Base-by-base conservation (phyloP, 345 rosid genomes). In the Murraya paniculata region DNA sequence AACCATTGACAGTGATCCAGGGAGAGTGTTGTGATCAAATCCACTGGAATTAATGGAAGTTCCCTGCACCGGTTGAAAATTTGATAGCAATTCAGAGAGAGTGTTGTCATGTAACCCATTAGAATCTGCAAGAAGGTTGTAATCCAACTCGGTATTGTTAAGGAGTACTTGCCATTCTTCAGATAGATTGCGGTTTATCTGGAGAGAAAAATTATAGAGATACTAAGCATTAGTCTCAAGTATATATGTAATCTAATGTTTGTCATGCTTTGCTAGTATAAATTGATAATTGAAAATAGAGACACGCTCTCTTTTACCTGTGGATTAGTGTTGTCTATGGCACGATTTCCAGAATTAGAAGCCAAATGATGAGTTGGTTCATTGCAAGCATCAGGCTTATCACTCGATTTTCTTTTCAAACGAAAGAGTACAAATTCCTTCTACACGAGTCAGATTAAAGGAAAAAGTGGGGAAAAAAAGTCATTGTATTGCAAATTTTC, bases 361-460 rank as follows among this genome's bases (percentile, higher is more conserved):
- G 25, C 53, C 39, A 19, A 6, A 33, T 16, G n/a, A 25, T 16
- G 24, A 27, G 0, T 64, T 16, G 59, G 31, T 48, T 61, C 82
- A 35, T 30, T 45, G 59, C 18, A 9, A 53, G 48, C 11, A 14
- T 53, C 73, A 16, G 21, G 25, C 30, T 11, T 24, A 2, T 19
- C 62, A 53, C 45, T 28, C 21, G 72, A 25, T 35, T 77, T 85
- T 4, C 9, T 0, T 65, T 80, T 82, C 28, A 82, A 21, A 30
- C 79, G 81, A 21, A 71, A 50, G 38, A 85, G n/a, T 16, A 85
- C 81, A 64, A 41, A 74, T 27, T 60, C 50, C 14, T 7, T 75
- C 81, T 77, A 31, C n/a, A 35, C 30, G 67, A 62, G 9, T 19
- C n/a, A 68, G 22, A 5, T 30, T 28, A 55, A 45, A 41, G 5